Evolutionary conservation across 2,329 filamentous ascomycete genomes (phyloP).

Genomic region (Endocalyx cinctus): DNA sequence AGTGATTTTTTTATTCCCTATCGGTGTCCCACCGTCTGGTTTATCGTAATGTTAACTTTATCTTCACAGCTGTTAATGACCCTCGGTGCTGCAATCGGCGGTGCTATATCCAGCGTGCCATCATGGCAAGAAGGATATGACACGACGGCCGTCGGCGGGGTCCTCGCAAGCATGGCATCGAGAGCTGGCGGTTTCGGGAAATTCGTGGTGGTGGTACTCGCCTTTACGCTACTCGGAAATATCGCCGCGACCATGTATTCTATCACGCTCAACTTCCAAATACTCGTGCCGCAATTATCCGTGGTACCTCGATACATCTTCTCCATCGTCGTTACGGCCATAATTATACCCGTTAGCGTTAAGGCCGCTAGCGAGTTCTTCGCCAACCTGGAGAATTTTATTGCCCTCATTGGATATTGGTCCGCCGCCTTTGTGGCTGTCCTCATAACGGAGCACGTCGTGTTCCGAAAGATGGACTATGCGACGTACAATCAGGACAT

Average conservation of each 20-base stretch:
- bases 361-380: conserved; percentile 54
- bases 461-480: conserved; percentile 29
- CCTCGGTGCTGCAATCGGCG: conserved; percentile 60
- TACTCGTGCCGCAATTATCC: conserved; percentile 51
- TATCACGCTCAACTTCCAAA: conserved; percentile 61
- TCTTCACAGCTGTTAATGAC: conserved; percentile 55
- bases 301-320: conserved; percentile 54
- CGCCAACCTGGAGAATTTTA: conserved; percentile 51
- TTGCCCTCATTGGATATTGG: conserved; percentile 56
- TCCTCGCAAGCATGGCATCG: conserved; percentile 55
- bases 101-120: conserved; percentile 49
- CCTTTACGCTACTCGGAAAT: conserved; percentile 55
- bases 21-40: neutral
- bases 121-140: conserved; percentile 52
- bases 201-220: conserved; percentile 56
- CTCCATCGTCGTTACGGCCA: conserved; percentile 50
- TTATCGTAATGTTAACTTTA: conserved; percentile 29
- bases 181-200: conserved; percentile 57
- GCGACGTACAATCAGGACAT: conserved; percentile 31
- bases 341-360: conserved; percentile 57
- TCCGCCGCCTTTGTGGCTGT: conserved; percentile 51
- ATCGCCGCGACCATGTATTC: conserved; percentile 57
- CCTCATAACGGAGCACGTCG: conserved; percentile 35
- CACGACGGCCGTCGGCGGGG: conserved; percentile 50
- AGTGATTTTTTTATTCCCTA: neutral